Conservation (phyloP, 2,329 filamentous ascomycete species). For the Penicillium sumatraense region DNA sequence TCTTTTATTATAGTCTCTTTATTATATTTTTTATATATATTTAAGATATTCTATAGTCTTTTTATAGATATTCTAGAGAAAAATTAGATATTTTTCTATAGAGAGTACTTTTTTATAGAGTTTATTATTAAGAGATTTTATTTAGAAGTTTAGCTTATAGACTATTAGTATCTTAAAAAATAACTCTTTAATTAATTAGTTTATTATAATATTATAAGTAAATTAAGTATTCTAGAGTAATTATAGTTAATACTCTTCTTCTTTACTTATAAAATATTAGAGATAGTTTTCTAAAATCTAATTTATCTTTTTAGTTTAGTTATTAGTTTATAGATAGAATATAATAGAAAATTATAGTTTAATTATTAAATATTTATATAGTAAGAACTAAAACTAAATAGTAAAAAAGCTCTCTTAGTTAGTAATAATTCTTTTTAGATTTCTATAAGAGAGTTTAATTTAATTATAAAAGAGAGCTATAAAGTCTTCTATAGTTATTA, state of each 20-base stretch:
- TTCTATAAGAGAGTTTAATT: background rate
- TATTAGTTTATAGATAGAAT: background rate
- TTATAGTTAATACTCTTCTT: background rate
- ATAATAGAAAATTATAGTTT: background rate
- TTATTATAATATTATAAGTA: background rate
- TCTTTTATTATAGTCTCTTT: background rate
- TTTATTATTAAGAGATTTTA: background rate
- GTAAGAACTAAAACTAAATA: background rate
- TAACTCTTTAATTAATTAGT: background rate
- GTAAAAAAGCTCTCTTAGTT: background rate
- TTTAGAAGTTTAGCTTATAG: background rate
- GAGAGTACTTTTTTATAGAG: background rate
- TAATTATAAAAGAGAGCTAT: background rate
- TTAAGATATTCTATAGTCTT: background rate
- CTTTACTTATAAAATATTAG: background rate
- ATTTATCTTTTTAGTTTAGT: background rate
- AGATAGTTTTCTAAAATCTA: background rate
- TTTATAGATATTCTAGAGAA: background rate
- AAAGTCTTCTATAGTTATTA: background rate
- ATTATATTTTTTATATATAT: background rate
- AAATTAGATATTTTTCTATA: background rate
- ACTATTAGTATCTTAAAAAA: background rate
- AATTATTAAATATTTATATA: background rate
- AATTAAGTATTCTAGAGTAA: background rate
- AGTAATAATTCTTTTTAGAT: background rate